Evolutionary conservation across 2,329 filamentous ascomycete genomes (phyloP).

Genomic region (Colletotrichum liriopes): DNA sequence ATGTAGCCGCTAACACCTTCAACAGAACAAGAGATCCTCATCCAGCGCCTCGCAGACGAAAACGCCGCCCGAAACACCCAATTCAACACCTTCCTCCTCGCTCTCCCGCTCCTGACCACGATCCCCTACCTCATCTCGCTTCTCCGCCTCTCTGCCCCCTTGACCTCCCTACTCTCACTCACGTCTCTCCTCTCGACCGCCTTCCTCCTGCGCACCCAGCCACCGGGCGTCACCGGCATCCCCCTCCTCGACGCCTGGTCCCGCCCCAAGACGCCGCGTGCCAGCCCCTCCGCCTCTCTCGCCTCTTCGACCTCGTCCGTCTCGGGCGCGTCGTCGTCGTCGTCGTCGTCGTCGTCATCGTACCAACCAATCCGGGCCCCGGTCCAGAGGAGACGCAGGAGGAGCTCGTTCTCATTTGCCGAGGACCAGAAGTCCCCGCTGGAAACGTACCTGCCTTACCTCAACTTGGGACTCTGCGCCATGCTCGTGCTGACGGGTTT

Average conservation of each 20-base stretch:
- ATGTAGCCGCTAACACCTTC: slow-evolving; percentile 36
- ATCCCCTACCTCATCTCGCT: slow-evolving; percentile 70
- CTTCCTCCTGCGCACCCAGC: slow-evolving; percentile 72
- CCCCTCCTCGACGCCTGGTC: slow-evolving; percentile 62
- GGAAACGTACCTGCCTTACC: slow-evolving; percentile 70
- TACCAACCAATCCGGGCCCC: slow-evolving; percentile 13
- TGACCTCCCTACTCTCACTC: slow-evolving; percentile 50
- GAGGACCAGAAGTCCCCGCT: slow-evolving; percentile 60
- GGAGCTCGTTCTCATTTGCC: slow-evolving; percentile 45
- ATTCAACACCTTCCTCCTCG: slow-evolving; percentile 72
- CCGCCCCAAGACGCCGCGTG: slow-evolving; percentile 45
- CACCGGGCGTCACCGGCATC: slow-evolving; percentile 70
- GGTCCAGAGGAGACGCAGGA: slow-evolving; percentile 32
- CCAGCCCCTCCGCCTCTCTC: slow-evolving; percentile 34
- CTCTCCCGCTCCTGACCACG: slow-evolving; percentile 70
- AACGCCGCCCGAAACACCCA: slow-evolving; percentile 72
- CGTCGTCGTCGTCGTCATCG: slow-evolving; percentile 15
- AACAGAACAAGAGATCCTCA: slow-evolving; percentile 77
- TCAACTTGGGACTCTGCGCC: slow-evolving; percentile 72
- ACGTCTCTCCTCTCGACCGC: slow-evolving; percentile 75
- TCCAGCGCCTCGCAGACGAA: slow-evolving; percentile 66
- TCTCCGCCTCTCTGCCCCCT: slow-evolving; percentile 46
- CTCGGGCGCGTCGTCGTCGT: slow-evolving; percentile 22
- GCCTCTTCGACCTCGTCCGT: slow-evolving; percentile 34
- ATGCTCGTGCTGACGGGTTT: slow-evolving; percentile 66